These are phyloP conservation scores for Ustilago sp. DNA, from an alignment of 1,284 basidiomycete genomes.

Conservation along the genomic window DNA sequence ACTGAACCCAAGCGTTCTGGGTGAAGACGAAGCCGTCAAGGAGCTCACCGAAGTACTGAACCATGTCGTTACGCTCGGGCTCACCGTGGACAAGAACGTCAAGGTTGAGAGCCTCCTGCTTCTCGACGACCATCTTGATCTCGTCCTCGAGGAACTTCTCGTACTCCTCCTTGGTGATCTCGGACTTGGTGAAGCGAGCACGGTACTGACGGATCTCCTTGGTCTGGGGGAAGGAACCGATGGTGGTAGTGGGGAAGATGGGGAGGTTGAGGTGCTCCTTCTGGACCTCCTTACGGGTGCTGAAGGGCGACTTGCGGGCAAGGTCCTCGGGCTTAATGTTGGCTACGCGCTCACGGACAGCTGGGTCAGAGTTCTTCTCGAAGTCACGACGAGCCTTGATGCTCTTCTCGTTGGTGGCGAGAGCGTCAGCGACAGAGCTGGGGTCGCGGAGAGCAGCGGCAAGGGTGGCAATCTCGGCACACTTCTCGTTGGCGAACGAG, in stretches of 20 bases:
- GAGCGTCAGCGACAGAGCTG: constrained; percentile 53
- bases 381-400: constrained; percentile 96
- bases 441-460: constrained; percentile 72
- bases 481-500: constrained; percentile 98
- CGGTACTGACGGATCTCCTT: constrained; percentile 82
- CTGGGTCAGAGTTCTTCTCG: constrained; percentile 92
- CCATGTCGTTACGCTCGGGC: constrained; percentile 98
- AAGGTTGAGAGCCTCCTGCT: constrained; percentile 96
- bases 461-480: constrained; percentile 87
- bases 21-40: constrained; percentile 96
- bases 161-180: constrained; percentile 88
- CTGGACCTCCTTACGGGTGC: constrained; percentile 88
- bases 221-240: constrained; percentile 96
- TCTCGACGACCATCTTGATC: constrained; percentile 90
- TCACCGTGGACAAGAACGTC: constrained; percentile 99
- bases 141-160: constrained; percentile 99
- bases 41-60: constrained; percentile 99
- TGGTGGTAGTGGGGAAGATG: constrained; percentile 98
- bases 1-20: constrained; percentile 99
- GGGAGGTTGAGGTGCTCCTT: constrained; percentile 89
- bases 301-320: constrained; percentile 90
- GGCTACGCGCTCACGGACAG: constrained; percentile 93
- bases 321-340: constrained; percentile 89
- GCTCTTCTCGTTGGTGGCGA: constrained; percentile 80
- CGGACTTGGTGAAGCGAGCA: constrained; percentile 81